Conservation (phyloP, 164 flowering plant species). For the Sedum album region DNA sequence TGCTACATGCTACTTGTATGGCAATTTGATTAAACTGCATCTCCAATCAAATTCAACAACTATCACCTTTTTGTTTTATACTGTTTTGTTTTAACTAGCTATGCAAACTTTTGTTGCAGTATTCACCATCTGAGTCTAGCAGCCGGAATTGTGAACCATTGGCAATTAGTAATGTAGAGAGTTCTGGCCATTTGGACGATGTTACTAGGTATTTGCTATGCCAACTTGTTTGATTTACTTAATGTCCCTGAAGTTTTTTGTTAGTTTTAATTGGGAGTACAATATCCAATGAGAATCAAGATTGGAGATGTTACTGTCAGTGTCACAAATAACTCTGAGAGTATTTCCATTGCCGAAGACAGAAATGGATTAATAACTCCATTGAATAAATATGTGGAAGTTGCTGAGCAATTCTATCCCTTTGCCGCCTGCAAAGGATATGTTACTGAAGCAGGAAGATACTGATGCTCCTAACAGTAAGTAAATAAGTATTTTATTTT, state of each 20-base stretch:
- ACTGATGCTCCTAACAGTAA: constrained; percentile 72
- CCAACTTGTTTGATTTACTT: not conserved
- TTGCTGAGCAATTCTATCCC: constrained; percentile 16
- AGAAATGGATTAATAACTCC: constrained; percentile 16
- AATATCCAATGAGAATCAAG: constrained; percentile 30
- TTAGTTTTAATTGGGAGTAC: not conserved
- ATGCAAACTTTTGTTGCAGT: not conserved
- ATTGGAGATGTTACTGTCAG: constrained; percentile 22
- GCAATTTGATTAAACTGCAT: no score
- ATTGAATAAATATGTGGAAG: constrained; percentile 11
- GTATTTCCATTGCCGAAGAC: constrained; percentile 22
- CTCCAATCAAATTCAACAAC: not conserved
- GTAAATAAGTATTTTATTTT: no score
- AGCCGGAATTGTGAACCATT: not conserved
- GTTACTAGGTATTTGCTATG: not conserved
- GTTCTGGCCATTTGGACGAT: not conserved
- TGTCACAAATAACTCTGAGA: constrained; percentile 24
- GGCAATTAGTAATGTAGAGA: not conserved
- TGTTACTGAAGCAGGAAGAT: constrained; percentile 48
- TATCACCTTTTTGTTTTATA: not conserved
- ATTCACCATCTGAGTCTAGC: not conserved
- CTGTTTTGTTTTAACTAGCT: not conserved
- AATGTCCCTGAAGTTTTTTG: not conserved
- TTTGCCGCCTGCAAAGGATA: constrained; percentile 28
- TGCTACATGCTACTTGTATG: no score